These are phyloP conservation scores for Trametes villosa DNA, from an alignment of 768 basidiomycete genomes.

Conservation along the genomic window DNA sequence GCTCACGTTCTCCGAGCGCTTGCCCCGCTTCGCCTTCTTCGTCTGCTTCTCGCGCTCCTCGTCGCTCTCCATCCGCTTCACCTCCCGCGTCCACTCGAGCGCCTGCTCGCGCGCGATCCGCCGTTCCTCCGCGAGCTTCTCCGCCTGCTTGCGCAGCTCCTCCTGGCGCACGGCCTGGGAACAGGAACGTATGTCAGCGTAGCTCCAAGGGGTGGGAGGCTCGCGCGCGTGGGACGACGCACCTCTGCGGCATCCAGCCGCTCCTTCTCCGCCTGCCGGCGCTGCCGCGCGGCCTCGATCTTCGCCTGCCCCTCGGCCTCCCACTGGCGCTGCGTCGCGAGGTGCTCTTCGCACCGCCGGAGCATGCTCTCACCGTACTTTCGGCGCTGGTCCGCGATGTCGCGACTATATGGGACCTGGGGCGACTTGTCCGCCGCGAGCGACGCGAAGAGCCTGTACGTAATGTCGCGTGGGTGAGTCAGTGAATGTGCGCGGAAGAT, in stretches of 20 bases:
- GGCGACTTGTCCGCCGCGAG: conserved; percentile 74
- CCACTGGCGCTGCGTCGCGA: conserved; percentile 68
- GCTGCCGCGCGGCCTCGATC: conserved; percentile 75
- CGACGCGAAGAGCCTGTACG: conserved; percentile 75
- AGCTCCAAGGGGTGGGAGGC: not conserved
- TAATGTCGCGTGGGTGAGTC: not conserved
- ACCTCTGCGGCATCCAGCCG: conserved; percentile 71
- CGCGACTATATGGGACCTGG: conserved; percentile 79
- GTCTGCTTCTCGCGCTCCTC: conserved; percentile 70
- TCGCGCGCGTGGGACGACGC: conserved; percentile 25
- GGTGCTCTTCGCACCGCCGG: conserved; percentile 79
- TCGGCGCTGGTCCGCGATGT: conserved; percentile 86
- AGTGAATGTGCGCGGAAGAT: not conserved
- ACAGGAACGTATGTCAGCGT: conserved; percentile 5
- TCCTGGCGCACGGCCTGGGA: conserved; percentile 63
- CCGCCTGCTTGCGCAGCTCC: conserved; percentile 68
- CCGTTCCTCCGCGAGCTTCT: conserved; percentile 80
- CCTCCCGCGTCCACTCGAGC: conserved; percentile 73
- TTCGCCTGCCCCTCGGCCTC: conserved; percentile 75
- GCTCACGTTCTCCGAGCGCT: conserved; percentile 55
- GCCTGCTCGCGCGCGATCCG: conserved; percentile 78
- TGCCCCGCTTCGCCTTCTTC: conserved; percentile 55
- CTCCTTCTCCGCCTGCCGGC: conserved; percentile 79
- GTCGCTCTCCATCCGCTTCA: conserved; percentile 63
- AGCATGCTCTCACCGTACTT: conserved; percentile 91